Conservation (phyloP, 129 eudicot genomes). For the Flaveria robusta region DNA sequence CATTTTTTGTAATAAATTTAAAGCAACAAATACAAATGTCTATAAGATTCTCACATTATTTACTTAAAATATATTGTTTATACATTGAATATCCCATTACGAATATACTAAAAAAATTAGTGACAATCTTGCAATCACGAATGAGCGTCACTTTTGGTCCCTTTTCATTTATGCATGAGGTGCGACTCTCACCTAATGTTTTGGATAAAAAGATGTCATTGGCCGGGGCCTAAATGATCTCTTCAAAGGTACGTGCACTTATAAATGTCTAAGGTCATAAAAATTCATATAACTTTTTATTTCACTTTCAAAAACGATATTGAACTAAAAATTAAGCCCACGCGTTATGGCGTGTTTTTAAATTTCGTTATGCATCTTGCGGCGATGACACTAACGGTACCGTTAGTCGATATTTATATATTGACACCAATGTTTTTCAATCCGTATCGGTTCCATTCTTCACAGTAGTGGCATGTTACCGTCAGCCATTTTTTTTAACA, state of each 20-base stretch:
- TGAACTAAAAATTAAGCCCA: too few relatives aligned
- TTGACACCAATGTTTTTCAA: too few relatives aligned
- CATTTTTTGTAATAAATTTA: too few relatives aligned
- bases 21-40: background rate
- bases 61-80: background rate
- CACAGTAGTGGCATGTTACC: too few relatives aligned
- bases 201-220: constrained; percentile 14
- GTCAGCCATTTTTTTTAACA: too few relatives aligned
- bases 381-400: too few relatives aligned
- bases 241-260: background rate
- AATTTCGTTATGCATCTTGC: too few relatives aligned
- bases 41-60: background rate
- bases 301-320: background rate
- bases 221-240: background rate
- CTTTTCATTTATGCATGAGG: constrained; percentile 7
- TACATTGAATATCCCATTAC: background rate
- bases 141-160: background rate
- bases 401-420: too few relatives aligned
- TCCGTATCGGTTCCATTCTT: too few relatives aligned
- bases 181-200: constrained; percentile 2
- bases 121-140: background rate
- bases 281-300: background rate
- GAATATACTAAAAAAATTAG: background rate
- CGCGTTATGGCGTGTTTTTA: too few relatives aligned
- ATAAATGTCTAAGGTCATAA: background rate